Evolutionary conservation across 805 yeast species (phyloP), one percentile per base, ranked within the genome.

Genomic region (Yarrowia divulgata): DNA sequence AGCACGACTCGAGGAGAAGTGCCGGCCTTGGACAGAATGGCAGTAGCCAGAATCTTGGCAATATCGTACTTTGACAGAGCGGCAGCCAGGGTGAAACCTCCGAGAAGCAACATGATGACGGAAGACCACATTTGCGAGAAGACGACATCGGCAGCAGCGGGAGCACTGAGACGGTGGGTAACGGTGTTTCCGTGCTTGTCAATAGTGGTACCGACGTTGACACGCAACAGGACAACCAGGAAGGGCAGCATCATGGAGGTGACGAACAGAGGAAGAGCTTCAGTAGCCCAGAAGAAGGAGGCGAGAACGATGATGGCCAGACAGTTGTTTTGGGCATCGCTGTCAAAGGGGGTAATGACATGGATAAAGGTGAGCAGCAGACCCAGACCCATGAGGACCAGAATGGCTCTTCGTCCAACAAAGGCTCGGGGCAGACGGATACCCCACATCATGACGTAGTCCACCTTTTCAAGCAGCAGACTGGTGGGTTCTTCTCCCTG

Each of bases 11-110:
- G 84, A 12, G 98, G 98, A 72, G 88, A 87, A 5, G 94, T 90
- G 12, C 98, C 97, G 1, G 97, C 96, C 63, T 85, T 84, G 2
- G 93, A 86, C 69, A 95, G 81, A 70, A 94, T 88, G 78, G 86
- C 86, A 0, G 97, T 91, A 6, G 97, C 93, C 37, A 93, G 82
- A 32, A 89, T 84, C 76, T 90, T 92, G 68, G 97, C 98, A 70
- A 94, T 86, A 75, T 92, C 89, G 80, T 90, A 91, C 79, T 93
- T 94, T 58, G 97, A 91, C 69, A 94, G 81, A 0, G 97, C 97
- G 16, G 97, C 97, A 13, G 99, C 98, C 69, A 94, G 81, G 0
- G 98, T 89, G 79, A 94, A 94, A 0, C 99, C 99, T 72, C 98
- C 98, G 12, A 94, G 80, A 66, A 94, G 81, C 48, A 94, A 81